Conservation (phyloP, 495 filamentous ascomycete species). For the Aspergillus affinis region DNA sequence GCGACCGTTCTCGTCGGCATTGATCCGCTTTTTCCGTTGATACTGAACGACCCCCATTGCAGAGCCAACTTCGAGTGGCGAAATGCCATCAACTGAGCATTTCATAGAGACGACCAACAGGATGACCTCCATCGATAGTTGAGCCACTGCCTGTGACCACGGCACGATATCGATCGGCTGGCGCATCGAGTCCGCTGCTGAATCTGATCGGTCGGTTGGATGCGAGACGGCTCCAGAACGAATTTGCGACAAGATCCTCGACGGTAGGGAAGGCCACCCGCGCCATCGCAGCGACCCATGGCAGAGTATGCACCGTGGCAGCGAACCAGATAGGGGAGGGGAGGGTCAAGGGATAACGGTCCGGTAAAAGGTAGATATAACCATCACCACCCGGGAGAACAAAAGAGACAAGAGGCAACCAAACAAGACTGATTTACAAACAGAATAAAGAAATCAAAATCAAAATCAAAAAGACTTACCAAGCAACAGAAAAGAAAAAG, state of each 20-base stretch:
- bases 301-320: not conserved
- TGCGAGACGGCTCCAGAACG: not conserved
- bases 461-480: constrained; percentile 29
- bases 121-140: not conserved
- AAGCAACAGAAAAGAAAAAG: constrained; percentile 27
- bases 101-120: constrained; percentile 4
- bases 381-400: not conserved
- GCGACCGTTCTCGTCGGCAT: constrained; percentile 27
- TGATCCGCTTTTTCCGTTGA: not conserved
- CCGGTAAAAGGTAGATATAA: not conserved
- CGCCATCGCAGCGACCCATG: not conserved
- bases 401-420: constrained; percentile 1
- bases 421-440: not conserved
- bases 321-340: not conserved
- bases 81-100: not conserved
- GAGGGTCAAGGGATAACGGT: not conserved
- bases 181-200: constrained; percentile 9
- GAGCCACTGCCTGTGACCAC: not conserved
- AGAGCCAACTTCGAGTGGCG: constrained; percentile 8
- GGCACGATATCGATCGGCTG: constrained; percentile 8
- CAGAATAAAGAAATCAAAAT: not conserved
- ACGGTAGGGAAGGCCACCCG: not conserved
- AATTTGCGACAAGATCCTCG: not conserved
- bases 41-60: constrained; percentile 4
- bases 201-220: not conserved